These are phyloP conservation scores for Volvariella surrecta DNA, from an alignment of 1,284 basidiomycete genomes.

Conservation along the genomic window DNA sequence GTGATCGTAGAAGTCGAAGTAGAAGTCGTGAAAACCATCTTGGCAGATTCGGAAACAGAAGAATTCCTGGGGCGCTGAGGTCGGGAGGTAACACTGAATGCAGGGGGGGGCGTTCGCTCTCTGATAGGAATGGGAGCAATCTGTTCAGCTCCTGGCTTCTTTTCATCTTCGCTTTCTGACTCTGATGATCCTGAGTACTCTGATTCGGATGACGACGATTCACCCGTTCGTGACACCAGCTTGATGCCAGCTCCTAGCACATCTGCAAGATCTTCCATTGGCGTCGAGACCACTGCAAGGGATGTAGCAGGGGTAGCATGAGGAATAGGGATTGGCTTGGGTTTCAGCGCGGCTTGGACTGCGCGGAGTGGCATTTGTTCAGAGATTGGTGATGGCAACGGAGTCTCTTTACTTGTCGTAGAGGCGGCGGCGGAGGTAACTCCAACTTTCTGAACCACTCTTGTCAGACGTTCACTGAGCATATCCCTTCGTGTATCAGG, in stretches of 20 bases:
- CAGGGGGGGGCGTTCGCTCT: slow-evolving; percentile 47
- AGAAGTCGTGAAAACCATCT: slow-evolving; percentile 7
- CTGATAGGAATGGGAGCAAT: slow-evolving; percentile 59
- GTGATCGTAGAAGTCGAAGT: slow-evolving; percentile 18
- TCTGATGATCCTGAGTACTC: slow-evolving; percentile 8
- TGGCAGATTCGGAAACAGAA: too few species aligned
- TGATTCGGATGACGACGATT: slow-evolving; percentile 11
- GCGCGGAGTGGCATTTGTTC: background rate
- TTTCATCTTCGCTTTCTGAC: slow-evolving; percentile 14
- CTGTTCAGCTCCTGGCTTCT: slow-evolving; percentile 9
- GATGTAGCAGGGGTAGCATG: background rate
- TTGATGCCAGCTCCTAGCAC: slow-evolving; percentile 30
- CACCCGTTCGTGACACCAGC: slow-evolving; percentile 27
- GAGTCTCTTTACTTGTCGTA: background rate
- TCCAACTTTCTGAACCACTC: too few species aligned
- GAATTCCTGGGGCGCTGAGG: slow-evolving; percentile 12
- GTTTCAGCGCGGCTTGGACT: background rate
- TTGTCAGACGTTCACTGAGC: slow-evolving; percentile 27
- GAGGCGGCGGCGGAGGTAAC: background rate
- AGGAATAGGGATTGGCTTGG: background rate
- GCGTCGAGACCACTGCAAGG: slow-evolving; percentile 3
- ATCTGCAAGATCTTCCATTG: slow-evolving; percentile 28
- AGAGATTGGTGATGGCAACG: background rate
- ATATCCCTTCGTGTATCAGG: slow-evolving; percentile 15
- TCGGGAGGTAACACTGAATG: slow-evolving; percentile 63